phyloP scores from a whole-genome alignment of 2,329 filamentous ascomycete genomes.

The Massarina eburnea region DNA sequence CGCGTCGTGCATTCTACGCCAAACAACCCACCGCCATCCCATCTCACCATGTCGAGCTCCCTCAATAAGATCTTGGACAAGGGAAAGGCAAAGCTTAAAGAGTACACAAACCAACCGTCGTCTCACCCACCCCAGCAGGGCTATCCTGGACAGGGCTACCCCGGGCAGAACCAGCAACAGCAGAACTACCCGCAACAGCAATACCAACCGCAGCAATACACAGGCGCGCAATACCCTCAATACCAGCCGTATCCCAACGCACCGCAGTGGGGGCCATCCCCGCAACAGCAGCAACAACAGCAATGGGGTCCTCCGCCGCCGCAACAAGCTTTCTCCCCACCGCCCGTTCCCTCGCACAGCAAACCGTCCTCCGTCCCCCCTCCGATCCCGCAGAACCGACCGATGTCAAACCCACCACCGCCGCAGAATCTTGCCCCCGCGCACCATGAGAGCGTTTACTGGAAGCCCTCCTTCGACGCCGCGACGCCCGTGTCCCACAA shows the following conservation, averaged over 20 bases:
- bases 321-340: constrained; percentile 24
- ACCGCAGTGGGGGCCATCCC: constrained; percentile 25
- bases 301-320: constrained; percentile 12
- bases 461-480: constrained; percentile 55
- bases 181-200: constrained; percentile 20
- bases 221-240: constrained; percentile 9
- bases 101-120: constrained; percentile 24
- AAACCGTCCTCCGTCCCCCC: constrained; percentile 32
- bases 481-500: constrained; percentile 51
- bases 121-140: constrained; percentile 25
- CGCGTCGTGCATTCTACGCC: background rate
- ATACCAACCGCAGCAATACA: constrained; percentile 20
- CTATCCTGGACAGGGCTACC: constrained; percentile 21
- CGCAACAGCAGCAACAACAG: constrained; percentile 22
- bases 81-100: constrained; percentile 41
- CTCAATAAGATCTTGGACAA: constrained; percentile 40
- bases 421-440: constrained; percentile 31
- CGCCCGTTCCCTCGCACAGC: constrained; percentile 33
- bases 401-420: constrained; percentile 29
- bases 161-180: constrained; percentile 18
- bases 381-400: constrained; percentile 30
- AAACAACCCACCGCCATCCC: background rate
- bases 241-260: constrained; percentile 17
- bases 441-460: constrained; percentile 47
- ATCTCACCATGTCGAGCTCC: constrained; percentile 24